A percentile compares a stretch with the other conserved stretches of the same genome.
phyloP scores from a whole-genome alignment of 345 rosid genomes.

The Xanthoceras sorbifolium region DNA sequence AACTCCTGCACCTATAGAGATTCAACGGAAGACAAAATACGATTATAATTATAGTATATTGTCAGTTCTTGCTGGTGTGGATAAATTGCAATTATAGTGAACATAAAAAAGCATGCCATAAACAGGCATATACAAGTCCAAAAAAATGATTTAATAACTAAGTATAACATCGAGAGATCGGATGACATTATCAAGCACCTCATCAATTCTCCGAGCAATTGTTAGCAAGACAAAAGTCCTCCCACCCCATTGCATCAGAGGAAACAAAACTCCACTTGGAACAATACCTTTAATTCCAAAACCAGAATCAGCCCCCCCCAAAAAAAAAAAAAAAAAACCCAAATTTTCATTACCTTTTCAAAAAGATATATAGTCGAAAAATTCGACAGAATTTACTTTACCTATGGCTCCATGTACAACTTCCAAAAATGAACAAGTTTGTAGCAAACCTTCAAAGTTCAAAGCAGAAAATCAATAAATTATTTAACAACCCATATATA shows the following conservation, averaged over 20 bases:
- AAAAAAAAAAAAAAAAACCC: too few relatives aligned
- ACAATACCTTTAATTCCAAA: conserved; percentile 53
- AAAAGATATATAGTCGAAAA: not conserved
- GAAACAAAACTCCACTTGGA: conserved; percentile 79
- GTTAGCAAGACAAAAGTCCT: conserved; percentile 67
- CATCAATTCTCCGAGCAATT: conserved; percentile 46
- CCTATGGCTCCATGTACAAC: conserved; percentile 85
- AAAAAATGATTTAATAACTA: not conserved
- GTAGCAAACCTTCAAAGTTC: conserved; percentile 57
- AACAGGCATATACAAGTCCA: too few relatives aligned
- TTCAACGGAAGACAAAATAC: not conserved
- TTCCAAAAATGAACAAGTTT: conserved; percentile 62
- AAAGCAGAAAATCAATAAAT: not conserved
- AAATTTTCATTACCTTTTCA: not conserved
- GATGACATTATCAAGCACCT: conserved; percentile 40
- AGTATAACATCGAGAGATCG: not conserved
- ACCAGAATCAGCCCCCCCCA: conserved; percentile 7
- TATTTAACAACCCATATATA: not conserved
- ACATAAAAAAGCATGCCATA: too few relatives aligned
- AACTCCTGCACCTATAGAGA: conserved; percentile 59
- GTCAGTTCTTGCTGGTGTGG: not conserved
- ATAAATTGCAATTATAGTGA: not conserved
- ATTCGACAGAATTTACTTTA: conserved; percentile 18
- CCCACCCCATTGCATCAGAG: conserved; percentile 86
- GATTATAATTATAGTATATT: not conserved